Conservation (phyloP, 306 rosid species). For the barrel medic (Medicago truncatula) region DNA sequence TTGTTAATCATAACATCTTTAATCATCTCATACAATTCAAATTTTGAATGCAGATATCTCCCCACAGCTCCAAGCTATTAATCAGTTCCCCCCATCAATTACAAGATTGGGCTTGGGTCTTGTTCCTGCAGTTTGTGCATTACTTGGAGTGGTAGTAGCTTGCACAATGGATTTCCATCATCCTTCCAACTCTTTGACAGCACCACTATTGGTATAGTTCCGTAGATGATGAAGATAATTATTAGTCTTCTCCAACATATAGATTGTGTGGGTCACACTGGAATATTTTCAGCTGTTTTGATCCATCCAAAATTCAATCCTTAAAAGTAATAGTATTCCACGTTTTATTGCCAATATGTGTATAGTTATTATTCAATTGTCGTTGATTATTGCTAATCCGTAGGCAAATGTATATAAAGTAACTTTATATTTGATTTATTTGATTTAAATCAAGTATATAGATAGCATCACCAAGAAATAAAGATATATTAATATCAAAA, state of each 20-base stretch:
- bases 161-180: slow-evolving; percentile 70
- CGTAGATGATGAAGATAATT: not conserved
- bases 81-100: slow-evolving; percentile 51
- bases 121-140: slow-evolving; percentile 73
- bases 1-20: not conserved
- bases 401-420: slow-evolving; percentile 17
- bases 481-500: too few relatives aligned
- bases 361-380: slow-evolving; percentile 16
- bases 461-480: not conserved
- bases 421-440: slow-evolving; percentile 12
- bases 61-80: slow-evolving; percentile 34
- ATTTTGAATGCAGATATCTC: slow-evolving; percentile 57
- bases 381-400: slow-evolving; percentile 1
- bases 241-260: slow-evolving; percentile 9
- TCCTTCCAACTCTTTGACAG: slow-evolving; percentile 60
- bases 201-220: slow-evolving; percentile 66
- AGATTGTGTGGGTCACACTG: not conserved
- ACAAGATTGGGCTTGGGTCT: slow-evolving; percentile 86
- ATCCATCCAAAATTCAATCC: slow-evolving; percentile 31
- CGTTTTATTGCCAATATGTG: slow-evolving; percentile 23
- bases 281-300: not conserved
- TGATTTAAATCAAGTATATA: slow-evolving; percentile 13
- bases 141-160: slow-evolving; percentile 67
- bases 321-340: not conserved
- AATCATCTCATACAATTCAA: slow-evolving; percentile 30